Base-by-base conservation (phyloP, 2,329 filamentous ascomycete genomes). In the Zymoseptoria passerinii region DNA sequence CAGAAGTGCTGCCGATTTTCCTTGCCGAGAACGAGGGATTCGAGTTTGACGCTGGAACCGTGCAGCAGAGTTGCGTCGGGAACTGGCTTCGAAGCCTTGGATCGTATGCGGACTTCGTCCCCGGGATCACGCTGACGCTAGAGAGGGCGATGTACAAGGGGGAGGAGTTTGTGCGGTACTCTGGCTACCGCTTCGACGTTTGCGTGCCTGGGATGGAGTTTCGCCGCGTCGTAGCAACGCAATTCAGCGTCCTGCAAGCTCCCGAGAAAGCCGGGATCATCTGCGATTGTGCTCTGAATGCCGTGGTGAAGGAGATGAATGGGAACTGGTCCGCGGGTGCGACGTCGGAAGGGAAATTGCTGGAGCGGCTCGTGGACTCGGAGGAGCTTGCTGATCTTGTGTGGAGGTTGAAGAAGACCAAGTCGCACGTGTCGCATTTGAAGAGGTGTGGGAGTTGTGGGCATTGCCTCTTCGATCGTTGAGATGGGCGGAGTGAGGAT, bases 1-100 rank as follows among this genome's bases (percentile, higher is more conserved):
- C 58, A 29, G 67, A 68, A 58, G 52, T 63, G 20, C 58, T 63
- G 52, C 61, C 64, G 1, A 66, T 68, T 52, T 68, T 59, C 60
- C 59, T 54, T 56, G 50, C 56, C 27, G 66, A 68, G 58, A 67
- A 68, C 40, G 28, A 28, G 7, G 53, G 51, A 10, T 63, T 68
- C 56, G 28, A 53, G 16, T 68, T 68, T 53, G 65, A 68, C 53
- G 57, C 61, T 28, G 59, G 57, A 10, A 63, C 63, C 28, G 65
- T 68, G 19, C 58, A 60, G 18, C 61, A 66, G 48, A 57, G 59
- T n/a, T 68, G 67, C 50, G 60, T 62, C 2, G 57, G 53, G 8
- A 59, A 63, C 50, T 67, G 57, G 59, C 50, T 67, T 1, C 53
- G 54, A 35, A 60, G 54, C 28, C 20, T 68, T 9, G 60, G 61